Conservation (phyloP, 2,329 filamentous ascomycete genomes). For the Dothistroma septosporum region DNA sequence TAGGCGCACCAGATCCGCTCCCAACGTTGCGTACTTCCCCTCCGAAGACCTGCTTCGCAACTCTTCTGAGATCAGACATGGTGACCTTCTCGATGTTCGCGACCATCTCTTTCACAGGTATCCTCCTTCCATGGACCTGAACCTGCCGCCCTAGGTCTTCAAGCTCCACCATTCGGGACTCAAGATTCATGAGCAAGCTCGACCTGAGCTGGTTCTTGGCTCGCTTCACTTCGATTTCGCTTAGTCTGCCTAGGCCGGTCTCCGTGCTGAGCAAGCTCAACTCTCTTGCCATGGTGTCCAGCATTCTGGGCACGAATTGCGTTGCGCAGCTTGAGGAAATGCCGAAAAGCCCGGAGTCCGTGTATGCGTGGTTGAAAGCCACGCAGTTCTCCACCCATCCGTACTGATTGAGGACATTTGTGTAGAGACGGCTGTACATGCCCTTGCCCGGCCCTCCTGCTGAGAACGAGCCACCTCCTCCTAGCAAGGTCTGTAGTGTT, state of each 20-base stretch:
- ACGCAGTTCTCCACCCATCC: slow-evolving; percentile 96
- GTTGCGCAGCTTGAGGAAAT: slow-evolving; percentile 85
- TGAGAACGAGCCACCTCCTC: slow-evolving; percentile 92
- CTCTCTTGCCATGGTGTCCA: slow-evolving; percentile 93
- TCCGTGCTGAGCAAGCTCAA: slow-evolving; percentile 73
- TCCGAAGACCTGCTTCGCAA: slow-evolving; percentile 72
- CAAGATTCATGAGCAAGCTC: slow-evolving; percentile 92
- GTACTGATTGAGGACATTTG: slow-evolving; percentile 94
- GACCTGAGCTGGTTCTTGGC: slow-evolving; percentile 96
- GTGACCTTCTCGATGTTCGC: slow-evolving; percentile 76
- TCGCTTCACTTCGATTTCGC: slow-evolving; percentile 73
- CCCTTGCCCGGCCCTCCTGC: slow-evolving; percentile 96
- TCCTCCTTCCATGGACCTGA: slow-evolving; percentile 90
- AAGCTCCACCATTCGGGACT: slow-evolving; percentile 93
- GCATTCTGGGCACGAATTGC: slow-evolving; percentile 71
- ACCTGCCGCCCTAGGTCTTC: slow-evolving; percentile 94
- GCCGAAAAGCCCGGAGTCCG: slow-evolving; percentile 90
- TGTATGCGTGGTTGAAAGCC: slow-evolving; percentile 96
- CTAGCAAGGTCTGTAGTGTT: slow-evolving; percentile 90
- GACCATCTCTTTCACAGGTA: slow-evolving; percentile 93
- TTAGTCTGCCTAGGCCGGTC: slow-evolving; percentile 67
- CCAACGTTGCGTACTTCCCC: slow-evolving; percentile 73
- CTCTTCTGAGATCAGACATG: slow-evolving; percentile 72
- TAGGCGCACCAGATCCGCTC: slow-evolving; percentile 78
- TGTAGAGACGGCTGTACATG: slow-evolving; percentile 98